phyloP scores from a whole-genome alignment of 2,329 filamentous ascomycete species.

The Alternaria postmessia region DNA sequence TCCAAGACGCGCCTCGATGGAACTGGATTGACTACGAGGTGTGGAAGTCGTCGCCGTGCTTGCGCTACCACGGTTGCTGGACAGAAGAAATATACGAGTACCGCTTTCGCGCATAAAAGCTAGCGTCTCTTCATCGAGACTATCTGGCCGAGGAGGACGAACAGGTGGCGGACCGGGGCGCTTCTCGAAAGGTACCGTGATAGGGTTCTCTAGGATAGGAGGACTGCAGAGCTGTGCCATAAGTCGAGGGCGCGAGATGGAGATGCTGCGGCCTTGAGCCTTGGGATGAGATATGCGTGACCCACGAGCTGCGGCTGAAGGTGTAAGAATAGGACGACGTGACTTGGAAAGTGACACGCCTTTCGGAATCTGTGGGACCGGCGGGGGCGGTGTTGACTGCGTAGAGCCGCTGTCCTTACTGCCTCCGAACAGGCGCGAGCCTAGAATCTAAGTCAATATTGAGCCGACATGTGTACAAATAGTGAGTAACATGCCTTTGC shows the following conservation, averaged over 20 bases:
- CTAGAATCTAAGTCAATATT: slow-evolving; percentile 9
- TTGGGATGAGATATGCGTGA: slow-evolving; percentile 10
- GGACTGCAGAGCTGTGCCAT: slow-evolving; percentile 9
- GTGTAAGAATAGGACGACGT: slow-evolving; percentile 3
- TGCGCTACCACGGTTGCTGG: slow-evolving; percentile 12
- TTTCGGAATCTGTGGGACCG: slow-evolving; percentile 25
- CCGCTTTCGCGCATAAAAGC: slow-evolving; percentile 24
- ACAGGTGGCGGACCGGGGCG: slow-evolving; percentile 19
- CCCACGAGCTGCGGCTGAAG: slow-evolving; percentile 4
- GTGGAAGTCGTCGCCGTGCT: slow-evolving; percentile 19
- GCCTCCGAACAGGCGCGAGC: slow-evolving; percentile 27
- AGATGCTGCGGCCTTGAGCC: neutral
- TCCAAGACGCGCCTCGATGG: slow-evolving; percentile 22
- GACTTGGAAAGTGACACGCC: slow-evolving; percentile 4
- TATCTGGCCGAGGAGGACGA: slow-evolving; percentile 26
- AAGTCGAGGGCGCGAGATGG: slow-evolving; percentile 27
- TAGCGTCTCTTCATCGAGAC: slow-evolving; percentile 24
- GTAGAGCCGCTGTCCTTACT: neutral
- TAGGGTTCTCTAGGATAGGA: slow-evolving; percentile 4
- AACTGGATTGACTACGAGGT: slow-evolving; percentile 11
- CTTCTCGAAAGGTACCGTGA: slow-evolving; percentile 23
- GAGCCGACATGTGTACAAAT: neutral
- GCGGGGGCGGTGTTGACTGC: slow-evolving; percentile 24
- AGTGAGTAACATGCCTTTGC: neutral
- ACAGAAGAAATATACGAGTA: slow-evolving; percentile 23